Evolutionary conservation across 2,329 filamentous ascomycete genomes (phyloP).

Genomic region (Pyrenochaeta sp.): DNA sequence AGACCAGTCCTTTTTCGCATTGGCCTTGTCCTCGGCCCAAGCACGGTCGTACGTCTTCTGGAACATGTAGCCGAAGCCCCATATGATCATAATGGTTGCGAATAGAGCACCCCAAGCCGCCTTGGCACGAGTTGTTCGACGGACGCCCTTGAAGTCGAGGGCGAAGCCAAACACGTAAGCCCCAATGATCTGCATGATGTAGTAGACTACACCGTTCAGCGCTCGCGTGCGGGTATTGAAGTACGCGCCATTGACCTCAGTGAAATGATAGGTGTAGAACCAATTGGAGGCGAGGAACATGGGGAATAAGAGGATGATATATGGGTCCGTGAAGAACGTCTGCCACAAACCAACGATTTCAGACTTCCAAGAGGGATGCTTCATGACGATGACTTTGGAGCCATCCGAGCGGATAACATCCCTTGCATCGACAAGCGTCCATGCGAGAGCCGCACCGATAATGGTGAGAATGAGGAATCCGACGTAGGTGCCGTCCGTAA

Average conservation of each 20-base stretch:
- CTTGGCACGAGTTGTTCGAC: conserved; percentile 74
- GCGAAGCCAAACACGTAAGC: conserved; percentile 76
- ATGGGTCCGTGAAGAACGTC: conserved; percentile 74
- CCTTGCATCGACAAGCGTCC: conserved; percentile 74
- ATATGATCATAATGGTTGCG: conserved; percentile 76
- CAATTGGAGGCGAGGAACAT: conserved; percentile 84
- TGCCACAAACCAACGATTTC: conserved; percentile 80
- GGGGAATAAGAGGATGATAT: conserved; percentile 78
- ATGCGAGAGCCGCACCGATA: conserved; percentile 72
- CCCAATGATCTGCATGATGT: conserved; percentile 78
- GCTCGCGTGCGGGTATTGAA: conserved; percentile 79
- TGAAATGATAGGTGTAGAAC: conserved; percentile 84
- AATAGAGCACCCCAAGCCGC: conserved; percentile 69
- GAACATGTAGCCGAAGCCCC: conserved; percentile 85
- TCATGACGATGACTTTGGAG: conserved; percentile 83
- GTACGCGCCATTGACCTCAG: conserved; percentile 72
- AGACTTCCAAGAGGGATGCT: conserved; percentile 85
- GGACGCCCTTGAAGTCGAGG: conserved; percentile 67
- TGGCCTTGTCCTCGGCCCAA: conserved; percentile 32
- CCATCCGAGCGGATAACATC: conserved; percentile 79
- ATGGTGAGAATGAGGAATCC: conserved; percentile 87
- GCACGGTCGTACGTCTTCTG: conserved; percentile 67
- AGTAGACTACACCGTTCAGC: conserved; percentile 84
- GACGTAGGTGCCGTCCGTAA: conserved; percentile 83
- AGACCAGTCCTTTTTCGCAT: conserved; percentile 69